These are phyloP conservation scores for Boletus sp. DNA, from an alignment of 768 basidiomycete species.

Conservation along the genomic window DNA sequence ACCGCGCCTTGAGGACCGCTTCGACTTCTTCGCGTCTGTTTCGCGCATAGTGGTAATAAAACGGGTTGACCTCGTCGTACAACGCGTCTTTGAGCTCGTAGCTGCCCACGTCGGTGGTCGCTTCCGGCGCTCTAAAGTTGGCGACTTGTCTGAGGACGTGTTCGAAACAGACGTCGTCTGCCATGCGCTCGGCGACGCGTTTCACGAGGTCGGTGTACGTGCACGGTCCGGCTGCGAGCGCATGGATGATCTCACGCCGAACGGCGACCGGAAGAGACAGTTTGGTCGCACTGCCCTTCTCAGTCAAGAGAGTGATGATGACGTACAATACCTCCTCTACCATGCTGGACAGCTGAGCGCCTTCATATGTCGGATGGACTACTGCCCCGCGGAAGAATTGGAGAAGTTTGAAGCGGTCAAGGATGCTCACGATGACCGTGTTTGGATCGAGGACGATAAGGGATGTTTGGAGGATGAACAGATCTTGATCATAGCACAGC, in stretches of 20 bases:
- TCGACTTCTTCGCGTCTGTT: constrained; percentile 94
- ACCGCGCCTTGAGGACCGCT: constrained; percentile 60
- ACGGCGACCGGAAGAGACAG: constrained; percentile 65
- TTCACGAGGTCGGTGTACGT: constrained; percentile 90
- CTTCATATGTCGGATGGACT: constrained; percentile 61
- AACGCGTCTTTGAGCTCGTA: constrained; percentile 85
- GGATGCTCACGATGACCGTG: constrained; percentile 76
- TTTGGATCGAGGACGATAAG: constrained; percentile 78
- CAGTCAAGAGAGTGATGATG: constrained; percentile 82
- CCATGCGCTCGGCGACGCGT: constrained; percentile 84
- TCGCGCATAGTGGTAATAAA: constrained; percentile 93
- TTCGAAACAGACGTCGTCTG: constrained; percentile 83
- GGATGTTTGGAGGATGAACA: constrained; percentile 85
- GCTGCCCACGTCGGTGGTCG: constrained; percentile 72
- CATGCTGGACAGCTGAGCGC: constrained; percentile 73
- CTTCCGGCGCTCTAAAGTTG: constrained; percentile 78
- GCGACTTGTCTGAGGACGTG: constrained; percentile 76
- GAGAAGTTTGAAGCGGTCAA: constrained; percentile 85
- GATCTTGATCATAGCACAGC: constrained; percentile 93
- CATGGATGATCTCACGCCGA: constrained; percentile 85
- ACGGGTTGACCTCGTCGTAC: constrained; percentile 89
- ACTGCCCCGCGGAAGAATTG: constrained; percentile 72
- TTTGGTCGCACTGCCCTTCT: constrained; percentile 70
- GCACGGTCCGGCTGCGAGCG: constrained; percentile 83
- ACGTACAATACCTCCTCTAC: constrained; percentile 90